phyloP scores from a whole-genome alignment of 371 early-diverging fungal genomes.

The Mucor indicus region DNA sequence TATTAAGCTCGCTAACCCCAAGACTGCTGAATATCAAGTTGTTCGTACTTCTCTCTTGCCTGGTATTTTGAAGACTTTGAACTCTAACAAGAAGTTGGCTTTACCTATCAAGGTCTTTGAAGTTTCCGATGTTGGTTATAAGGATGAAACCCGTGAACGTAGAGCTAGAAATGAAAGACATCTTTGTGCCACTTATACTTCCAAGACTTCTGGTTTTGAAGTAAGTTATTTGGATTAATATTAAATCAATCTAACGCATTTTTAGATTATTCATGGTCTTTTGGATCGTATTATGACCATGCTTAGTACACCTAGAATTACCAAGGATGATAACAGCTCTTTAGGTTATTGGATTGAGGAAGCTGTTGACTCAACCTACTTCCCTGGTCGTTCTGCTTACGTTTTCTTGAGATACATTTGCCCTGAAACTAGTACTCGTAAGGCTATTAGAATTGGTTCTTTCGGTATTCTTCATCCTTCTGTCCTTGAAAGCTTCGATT shows the following conservation, averaged over 20 bases:
- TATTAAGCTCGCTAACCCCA: conserved; percentile 93
- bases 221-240: conserved; percentile 24
- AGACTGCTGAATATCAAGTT: conserved; percentile 94
- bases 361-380: conserved; percentile 80
- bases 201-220: conserved; percentile 92
- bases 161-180: conserved; percentile 91
- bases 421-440: conserved; percentile 41
- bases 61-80: conserved; percentile 95
- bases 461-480: conserved; percentile 95
- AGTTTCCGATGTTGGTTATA: conserved; percentile 93
- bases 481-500: conserved; percentile 84
- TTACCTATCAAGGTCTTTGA: conserved; percentile 98
- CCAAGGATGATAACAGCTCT: conserved; percentile 28
- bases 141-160: conserved; percentile 78
- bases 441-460: conserved; percentile 66
- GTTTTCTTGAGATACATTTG: conserved; percentile 63
- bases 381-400: conserved; percentile 91
- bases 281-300: conserved; percentile 89
- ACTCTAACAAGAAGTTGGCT: conserved; percentile 88
- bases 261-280: conserved; percentile 85
- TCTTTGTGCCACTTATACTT: conserved; percentile 86
- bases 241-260: too few relatives aligned
- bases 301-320: conserved; percentile 58
- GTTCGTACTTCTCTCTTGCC: conserved; percentile 95
- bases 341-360: conserved; percentile 85